Conservation (phyloP, 805 yeast species). For the Blastobotrys attinorum region DNA sequence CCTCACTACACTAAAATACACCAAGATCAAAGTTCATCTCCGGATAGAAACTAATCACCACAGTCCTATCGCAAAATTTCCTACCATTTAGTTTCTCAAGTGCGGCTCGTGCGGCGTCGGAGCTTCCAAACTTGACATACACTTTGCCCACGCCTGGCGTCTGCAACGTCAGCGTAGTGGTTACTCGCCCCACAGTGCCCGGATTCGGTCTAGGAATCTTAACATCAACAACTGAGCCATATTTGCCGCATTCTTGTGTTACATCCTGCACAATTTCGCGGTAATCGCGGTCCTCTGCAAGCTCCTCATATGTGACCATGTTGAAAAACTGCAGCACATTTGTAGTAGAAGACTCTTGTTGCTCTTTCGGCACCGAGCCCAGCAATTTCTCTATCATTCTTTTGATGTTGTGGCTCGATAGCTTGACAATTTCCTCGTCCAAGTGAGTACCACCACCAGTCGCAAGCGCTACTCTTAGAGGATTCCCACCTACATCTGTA, state of each 20-base stretch:
- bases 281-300: slow-evolving; percentile 42
- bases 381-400: slow-evolving; percentile 21
- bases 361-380: not conserved
- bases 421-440: slow-evolving; percentile 19
- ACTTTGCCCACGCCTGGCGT: slow-evolving; percentile 61
- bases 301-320: slow-evolving; percentile 55
- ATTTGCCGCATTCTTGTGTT: slow-evolving; percentile 37
- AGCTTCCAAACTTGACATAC: slow-evolving; percentile 53
- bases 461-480: slow-evolving; percentile 31
- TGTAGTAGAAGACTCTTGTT: slow-evolving; percentile 23
- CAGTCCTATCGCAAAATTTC: slow-evolving; percentile 57
- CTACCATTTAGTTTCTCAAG: slow-evolving; percentile 54
- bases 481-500: slow-evolving; percentile 31
- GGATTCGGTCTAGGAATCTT: slow-evolving; percentile 54
- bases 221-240: slow-evolving; percentile 46
- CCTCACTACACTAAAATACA: slow-evolving; percentile 12
- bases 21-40: slow-evolving; percentile 40
- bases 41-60: slow-evolving; percentile 55
- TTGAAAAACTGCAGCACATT: slow-evolving; percentile 59
- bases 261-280: slow-evolving; percentile 48
- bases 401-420: slow-evolving; percentile 25
- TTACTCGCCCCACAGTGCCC: slow-evolving; percentile 31
- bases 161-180: not conserved
- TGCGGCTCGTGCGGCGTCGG: slow-evolving; percentile 48
- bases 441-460: slow-evolving; percentile 27